These are phyloP conservation scores for Saraca asoca DNA, from an alignment of 331 rosid genomes.

Conservation along the genomic window DNA sequence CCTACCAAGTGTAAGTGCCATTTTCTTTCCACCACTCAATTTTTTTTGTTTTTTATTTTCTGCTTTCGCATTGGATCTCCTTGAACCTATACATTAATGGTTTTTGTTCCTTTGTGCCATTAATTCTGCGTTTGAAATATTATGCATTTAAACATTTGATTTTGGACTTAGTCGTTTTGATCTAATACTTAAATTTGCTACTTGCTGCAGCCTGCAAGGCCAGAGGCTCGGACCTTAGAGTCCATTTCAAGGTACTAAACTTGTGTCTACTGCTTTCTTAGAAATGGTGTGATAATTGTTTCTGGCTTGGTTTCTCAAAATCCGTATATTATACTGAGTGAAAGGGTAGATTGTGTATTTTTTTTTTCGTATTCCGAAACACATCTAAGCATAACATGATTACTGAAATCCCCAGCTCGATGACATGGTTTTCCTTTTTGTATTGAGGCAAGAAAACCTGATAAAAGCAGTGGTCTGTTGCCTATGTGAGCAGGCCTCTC, in stretches of 20 bases:
- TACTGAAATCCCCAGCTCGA: background rate
- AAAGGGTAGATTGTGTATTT: background rate
- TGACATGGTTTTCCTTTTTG: background rate
- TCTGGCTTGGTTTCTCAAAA: background rate
- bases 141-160: background rate
- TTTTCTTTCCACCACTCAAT: background rate
- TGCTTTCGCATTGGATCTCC: background rate
- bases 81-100: background rate
- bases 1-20: slow-evolving; percentile 66
- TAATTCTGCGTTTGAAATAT: background rate
- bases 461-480: slow-evolving; percentile 59
- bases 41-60: background rate
- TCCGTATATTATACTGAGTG: too few species aligned
- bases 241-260: slow-evolving; percentile 87
- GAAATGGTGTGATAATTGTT: background rate
- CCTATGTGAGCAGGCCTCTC: slow-evolving; percentile 41
- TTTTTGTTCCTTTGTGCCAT: too few species aligned
- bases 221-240: slow-evolving; percentile 91
- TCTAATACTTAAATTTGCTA: slow-evolving; percentile 5
- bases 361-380: background rate
- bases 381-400: background rate
- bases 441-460: slow-evolving; percentile 34
- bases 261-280: background rate
- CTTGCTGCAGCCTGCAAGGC: slow-evolving; percentile 88
- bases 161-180: background rate